phyloP scores from a whole-genome alignment of 139 green algal species.

The Chlorella sp. region DNA sequence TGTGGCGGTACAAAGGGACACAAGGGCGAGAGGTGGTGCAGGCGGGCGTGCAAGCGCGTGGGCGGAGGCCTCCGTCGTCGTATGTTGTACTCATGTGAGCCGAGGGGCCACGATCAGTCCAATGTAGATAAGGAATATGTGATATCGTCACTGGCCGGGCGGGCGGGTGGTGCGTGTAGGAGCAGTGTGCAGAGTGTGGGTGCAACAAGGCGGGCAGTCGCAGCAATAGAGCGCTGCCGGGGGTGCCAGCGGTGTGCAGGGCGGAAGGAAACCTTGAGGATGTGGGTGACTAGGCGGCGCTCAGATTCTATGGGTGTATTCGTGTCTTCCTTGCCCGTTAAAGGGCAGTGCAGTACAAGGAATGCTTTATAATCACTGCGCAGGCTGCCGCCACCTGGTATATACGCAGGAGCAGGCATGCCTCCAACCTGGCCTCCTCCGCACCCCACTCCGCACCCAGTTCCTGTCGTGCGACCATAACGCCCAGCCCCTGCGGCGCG shows the following conservation, averaged over 20 bases:
- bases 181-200: neutral
- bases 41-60: neutral
- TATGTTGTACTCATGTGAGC: slow-evolving; percentile 51
- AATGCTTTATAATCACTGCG: slow-evolving; percentile 72
- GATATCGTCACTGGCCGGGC: slow-evolving; percentile 47
- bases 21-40: neutral
- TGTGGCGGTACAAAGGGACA: neutral
- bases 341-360: slow-evolving; percentile 69
- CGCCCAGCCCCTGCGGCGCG: no score
- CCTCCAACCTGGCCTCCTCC: no score
- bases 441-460: no score
- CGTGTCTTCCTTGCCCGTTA: slow-evolving; percentile 40
- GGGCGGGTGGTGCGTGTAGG: no score
- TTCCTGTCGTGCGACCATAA: no score
- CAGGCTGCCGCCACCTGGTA: neutral
- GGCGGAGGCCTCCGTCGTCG: slow-evolving; percentile 29
- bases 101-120: slow-evolving; percentile 47
- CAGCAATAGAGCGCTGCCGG: neutral
- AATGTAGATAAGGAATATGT: slow-evolving; percentile 70
- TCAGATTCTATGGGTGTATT: slow-evolving; percentile 82
- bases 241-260: neutral
- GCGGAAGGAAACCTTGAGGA: neutral
- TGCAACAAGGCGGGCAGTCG: neutral
- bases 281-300: neutral
- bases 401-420: neutral